Conservation (phyloP, 352 stramenopile species). For the Phytophthora pistaciae region DNA sequence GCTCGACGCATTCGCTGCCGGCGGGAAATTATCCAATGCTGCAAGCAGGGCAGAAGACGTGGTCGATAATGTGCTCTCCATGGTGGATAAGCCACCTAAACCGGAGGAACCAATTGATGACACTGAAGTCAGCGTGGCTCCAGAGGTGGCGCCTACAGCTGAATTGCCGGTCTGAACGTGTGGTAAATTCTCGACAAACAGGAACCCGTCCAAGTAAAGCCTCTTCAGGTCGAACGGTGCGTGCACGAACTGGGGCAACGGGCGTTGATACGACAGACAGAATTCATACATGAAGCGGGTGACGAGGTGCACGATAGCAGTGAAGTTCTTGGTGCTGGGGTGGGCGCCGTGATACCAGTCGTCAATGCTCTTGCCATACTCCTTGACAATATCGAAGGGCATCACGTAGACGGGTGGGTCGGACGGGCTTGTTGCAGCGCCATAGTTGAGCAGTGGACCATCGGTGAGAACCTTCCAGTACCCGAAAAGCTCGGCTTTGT, state of each 20-base stretch:
- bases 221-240: conserved; percentile 76
- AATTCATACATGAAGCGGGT: conserved; percentile 94
- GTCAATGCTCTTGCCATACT: conserved; percentile 91
- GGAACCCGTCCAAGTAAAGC: conserved; percentile 77
- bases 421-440: conserved; percentile 30
- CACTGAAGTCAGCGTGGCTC: background rate
- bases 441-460: conserved; percentile 69
- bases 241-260: conserved; percentile 81
- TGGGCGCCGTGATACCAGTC: conserved; percentile 84
- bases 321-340: conserved; percentile 81
- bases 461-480: conserved; percentile 92
- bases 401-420: conserved; percentile 59
- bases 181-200: conserved; percentile 72
- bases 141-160: conserved; percentile 27
- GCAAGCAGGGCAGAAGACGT: conserved; percentile 37
- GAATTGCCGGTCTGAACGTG: conserved; percentile 38
- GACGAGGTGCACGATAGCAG: conserved; percentile 80
- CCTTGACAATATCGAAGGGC: conserved; percentile 93
- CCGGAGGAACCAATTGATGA: conserved; percentile 19
- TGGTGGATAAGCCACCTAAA: conserved; percentile 14
- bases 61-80: conserved; percentile 25
- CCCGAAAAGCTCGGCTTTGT: conserved; percentile 91
- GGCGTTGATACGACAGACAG: conserved; percentile 74
- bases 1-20: conserved; percentile 22
- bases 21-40: conserved; percentile 42